These are phyloP conservation scores for Yarrowia deformans DNA, from an alignment of 805 yeast genomes.

Conservation along the genomic window DNA sequence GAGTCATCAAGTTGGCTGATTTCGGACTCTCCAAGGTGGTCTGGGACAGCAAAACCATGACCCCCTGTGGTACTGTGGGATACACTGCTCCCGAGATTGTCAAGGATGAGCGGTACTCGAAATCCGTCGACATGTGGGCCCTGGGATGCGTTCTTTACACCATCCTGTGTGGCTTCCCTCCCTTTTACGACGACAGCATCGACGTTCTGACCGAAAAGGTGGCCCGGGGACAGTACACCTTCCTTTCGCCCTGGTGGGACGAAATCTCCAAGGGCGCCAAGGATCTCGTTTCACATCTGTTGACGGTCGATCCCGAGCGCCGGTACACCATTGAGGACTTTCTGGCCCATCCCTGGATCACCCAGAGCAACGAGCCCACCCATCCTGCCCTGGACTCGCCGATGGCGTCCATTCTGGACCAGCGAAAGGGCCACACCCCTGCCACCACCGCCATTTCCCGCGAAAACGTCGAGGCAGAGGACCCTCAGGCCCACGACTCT, in stretches of 20 bases:
- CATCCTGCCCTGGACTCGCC: conserved; percentile 46
- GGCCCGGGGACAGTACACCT: conserved; percentile 78
- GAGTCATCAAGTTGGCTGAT: conserved; percentile 88
- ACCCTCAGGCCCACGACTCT: conserved; percentile 1
- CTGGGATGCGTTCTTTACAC: conserved; percentile 96
- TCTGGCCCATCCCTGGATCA: conserved; percentile 79
- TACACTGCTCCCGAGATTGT: conserved; percentile 99
- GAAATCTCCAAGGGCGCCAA: conserved; percentile 75
- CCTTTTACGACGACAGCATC: conserved; percentile 86
- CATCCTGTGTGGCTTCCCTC: conserved; percentile 95
- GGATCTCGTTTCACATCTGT: conserved; percentile 67
- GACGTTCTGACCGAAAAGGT: conserved; percentile 78
- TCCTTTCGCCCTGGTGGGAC: conserved; percentile 89
- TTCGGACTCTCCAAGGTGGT: conserved; percentile 93
- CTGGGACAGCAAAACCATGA: conserved; percentile 86
- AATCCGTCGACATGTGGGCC: conserved; percentile 99
- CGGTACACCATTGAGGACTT: conserved; percentile 77
- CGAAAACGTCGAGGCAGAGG: conserved; percentile 23
- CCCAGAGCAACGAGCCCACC: conserved; percentile 47
- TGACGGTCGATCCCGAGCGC: conserved; percentile 73
- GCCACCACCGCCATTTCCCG: conserved; percentile 36
- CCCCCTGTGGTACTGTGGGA: conserved; percentile 99
- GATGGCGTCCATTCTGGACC: conserved; percentile 32
- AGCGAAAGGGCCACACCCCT: conserved; percentile 24
- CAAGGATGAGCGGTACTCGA: conserved; percentile 88